A percentile compares a stretch with the other conserved stretches of the same genome.
Conservation (phyloP, 23 red algal species). For the Gracilaria gracilis region DNA sequence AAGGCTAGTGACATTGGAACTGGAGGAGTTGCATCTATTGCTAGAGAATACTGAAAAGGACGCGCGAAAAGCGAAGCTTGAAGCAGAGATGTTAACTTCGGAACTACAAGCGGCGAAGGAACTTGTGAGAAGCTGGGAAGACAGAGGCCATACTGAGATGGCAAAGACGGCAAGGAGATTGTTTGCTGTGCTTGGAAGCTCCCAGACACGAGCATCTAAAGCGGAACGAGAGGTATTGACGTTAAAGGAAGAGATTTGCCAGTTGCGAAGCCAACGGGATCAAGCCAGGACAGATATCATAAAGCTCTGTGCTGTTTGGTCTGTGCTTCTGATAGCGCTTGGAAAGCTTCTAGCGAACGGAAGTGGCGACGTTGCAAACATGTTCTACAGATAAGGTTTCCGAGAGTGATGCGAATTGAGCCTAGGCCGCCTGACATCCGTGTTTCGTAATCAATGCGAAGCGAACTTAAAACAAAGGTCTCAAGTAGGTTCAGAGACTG, state of each 20-base stretch:
- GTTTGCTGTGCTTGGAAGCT: slow-evolving; percentile 7
- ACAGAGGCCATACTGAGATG: slow-evolving; percentile 6
- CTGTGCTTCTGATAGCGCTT: not conserved
- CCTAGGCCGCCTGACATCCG: too few relatives aligned
- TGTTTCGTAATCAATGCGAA: too few relatives aligned
- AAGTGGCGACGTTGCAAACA: not conserved
- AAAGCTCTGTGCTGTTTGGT: slow-evolving; percentile 19
- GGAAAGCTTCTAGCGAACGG: not conserved
- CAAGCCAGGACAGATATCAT: slow-evolving; percentile 8
- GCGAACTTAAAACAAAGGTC: too few relatives aligned
- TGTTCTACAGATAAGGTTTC: slow-evolving; percentile 11
- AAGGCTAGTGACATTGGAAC: slow-evolving; percentile 4
- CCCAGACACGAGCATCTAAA: not conserved
- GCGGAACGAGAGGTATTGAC: slow-evolving; percentile 6
- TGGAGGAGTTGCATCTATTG: slow-evolving; percentile 9
- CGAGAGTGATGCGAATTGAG: too few relatives aligned
- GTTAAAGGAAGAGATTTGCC: not conserved
- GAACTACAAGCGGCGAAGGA: not conserved
- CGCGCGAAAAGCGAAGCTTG: not conserved
- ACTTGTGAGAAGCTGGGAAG: slow-evolving; percentile 5
- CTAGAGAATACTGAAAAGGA: slow-evolving; percentile 17
- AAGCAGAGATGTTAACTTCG: not conserved
- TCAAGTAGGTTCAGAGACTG: too few relatives aligned
- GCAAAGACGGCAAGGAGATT: slow-evolving; percentile 25
- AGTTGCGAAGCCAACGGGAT: not conserved